These are phyloP conservation scores for Candida sp. DNA, from an alignment of 1,139 yeast genomes.

Conservation along the genomic window DNA sequence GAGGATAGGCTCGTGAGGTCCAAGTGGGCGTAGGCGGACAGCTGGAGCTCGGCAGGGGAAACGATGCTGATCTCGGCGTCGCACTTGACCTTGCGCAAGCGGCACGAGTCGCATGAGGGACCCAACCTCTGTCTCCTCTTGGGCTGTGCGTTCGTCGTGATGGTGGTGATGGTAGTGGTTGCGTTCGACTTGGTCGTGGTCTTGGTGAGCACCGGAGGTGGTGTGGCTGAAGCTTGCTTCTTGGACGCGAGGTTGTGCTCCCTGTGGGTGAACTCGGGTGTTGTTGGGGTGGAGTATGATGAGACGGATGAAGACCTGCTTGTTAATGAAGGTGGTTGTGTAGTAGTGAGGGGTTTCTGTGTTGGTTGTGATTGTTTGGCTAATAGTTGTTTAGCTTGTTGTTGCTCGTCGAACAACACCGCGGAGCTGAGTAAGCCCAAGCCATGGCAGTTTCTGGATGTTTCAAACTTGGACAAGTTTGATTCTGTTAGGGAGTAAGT, in stretches of 20 bases:
- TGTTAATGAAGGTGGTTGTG: slow-evolving; percentile 18
- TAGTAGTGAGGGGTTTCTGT: neutral
- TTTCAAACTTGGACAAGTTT: slow-evolving; percentile 14
- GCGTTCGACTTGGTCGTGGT: neutral
- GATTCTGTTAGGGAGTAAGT: slow-evolving; percentile 14
- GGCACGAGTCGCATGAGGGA: slow-evolving; percentile 76
- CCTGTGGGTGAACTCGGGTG: slow-evolving; percentile 12
- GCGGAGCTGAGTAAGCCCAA: slow-evolving; percentile 19
- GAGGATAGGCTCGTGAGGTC: slow-evolving; percentile 2
- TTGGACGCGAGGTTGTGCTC: neutral
- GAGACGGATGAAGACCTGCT: slow-evolving; percentile 13
- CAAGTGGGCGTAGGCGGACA: neutral
- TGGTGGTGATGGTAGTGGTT: neutral
- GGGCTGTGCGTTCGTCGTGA: slow-evolving; percentile 3
- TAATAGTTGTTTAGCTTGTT: slow-evolving; percentile 1
- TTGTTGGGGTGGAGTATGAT: slow-evolving; percentile 15
- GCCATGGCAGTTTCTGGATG: slow-evolving; percentile 13
- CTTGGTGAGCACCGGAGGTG: neutral
- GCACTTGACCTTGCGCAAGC: slow-evolving; percentile 76
- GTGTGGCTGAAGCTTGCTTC: neutral
- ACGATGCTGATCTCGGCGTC: slow-evolving; percentile 58
- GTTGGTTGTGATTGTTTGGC: slow-evolving; percentile 1
- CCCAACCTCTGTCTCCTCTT: slow-evolving; percentile 69
- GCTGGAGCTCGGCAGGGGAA: slow-evolving; percentile 14
- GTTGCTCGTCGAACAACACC: slow-evolving; percentile 13